Evolutionary conservation across 1,284 basidiomycete species (phyloP).

Genomic region (Singerocomus rubriflavus): DNA sequence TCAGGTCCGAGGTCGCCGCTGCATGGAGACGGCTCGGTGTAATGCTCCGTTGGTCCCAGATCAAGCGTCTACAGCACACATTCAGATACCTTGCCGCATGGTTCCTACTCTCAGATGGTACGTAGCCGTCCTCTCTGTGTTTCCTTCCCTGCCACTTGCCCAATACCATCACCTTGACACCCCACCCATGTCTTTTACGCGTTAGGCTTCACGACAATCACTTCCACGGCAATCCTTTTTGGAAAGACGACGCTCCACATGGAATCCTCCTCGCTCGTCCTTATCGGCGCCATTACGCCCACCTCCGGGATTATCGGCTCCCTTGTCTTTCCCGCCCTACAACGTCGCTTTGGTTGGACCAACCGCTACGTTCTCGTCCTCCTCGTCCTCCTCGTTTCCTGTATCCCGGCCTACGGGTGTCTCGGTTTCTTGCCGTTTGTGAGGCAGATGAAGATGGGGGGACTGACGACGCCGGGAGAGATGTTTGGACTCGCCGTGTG

Average conservation of each 20-base stretch:
- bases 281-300: conserved; percentile 70
- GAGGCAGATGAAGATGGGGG: conserved; percentile 52
- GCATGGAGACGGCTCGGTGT: conserved; percentile 67
- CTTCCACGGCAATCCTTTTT: conserved; percentile 79
- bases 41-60: conserved; percentile 70
- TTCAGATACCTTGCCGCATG: conserved; percentile 87
- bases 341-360: conserved; percentile 57
- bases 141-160: too few relatives aligned
- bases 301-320: conserved; percentile 72
- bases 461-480: conserved; percentile 74
- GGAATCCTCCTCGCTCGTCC: conserved; percentile 64
- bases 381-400: conserved; percentile 63
- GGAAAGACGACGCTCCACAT: conserved; percentile 79
- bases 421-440: conserved; percentile 68
- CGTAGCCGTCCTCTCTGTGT: conserved; percentile 16
- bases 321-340: conserved; percentile 65
- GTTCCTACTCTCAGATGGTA: conserved; percentile 89
- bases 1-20: conserved; percentile 48
- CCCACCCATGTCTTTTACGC: not conserved
- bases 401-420: conserved; percentile 81
- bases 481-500: conserved; percentile 82
- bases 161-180: not conserved
- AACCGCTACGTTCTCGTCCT: conserved; percentile 67
- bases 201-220: conserved; percentile 77
- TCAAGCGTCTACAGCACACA: conserved; percentile 73